phyloP scores from a whole-genome alignment of 2,329 filamentous ascomycete genomes.

The Immersiporthe knoxdaviesiana region DNA sequence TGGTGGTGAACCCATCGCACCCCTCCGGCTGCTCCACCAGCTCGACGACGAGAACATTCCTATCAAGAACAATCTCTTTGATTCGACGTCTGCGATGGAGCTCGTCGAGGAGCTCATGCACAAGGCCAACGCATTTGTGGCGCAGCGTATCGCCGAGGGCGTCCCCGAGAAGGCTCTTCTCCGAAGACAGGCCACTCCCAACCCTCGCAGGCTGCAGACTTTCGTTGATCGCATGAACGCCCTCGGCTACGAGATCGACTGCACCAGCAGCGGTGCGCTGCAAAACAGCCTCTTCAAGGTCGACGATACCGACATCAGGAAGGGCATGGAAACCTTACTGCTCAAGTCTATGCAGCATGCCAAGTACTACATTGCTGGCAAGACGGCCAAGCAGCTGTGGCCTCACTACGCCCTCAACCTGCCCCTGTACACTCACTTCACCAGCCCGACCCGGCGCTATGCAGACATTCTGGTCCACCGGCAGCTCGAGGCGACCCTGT shows the following conservation, averaged over 20 bases:
- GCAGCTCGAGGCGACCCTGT: constrained; percentile 85
- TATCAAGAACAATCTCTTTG: constrained; percentile 94
- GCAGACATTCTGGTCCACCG: constrained; percentile 95
- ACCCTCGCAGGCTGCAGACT: constrained; percentile 83
- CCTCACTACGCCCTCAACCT: constrained; percentile 92
- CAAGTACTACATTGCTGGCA: constrained; percentile 89
- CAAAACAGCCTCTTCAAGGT: constrained; percentile 96
- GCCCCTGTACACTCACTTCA: constrained; percentile 96
- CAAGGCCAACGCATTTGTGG: constrained; percentile 89
- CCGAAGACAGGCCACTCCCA: constrained; percentile 83
- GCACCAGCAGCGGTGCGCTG: constrained; percentile 83
- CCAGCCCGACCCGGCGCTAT: constrained; percentile 91
- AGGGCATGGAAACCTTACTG: constrained; percentile 96
- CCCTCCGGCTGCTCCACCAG: constrained; percentile 87
- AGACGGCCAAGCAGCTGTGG: constrained; percentile 75
- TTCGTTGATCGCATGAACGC: constrained; percentile 93
- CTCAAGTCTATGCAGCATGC: constrained; percentile 95
- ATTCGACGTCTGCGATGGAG: constrained; percentile 86
- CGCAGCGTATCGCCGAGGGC: constrained; percentile 76
- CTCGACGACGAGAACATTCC: constrained; percentile 98
- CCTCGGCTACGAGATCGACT: constrained; percentile 87
- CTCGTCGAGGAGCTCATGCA: constrained; percentile 94
- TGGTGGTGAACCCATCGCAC: constrained; percentile 76
- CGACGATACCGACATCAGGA: constrained; percentile 84
- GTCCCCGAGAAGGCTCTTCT: constrained; percentile 92